Evolutionary conservation across 257 asterid genomes (phyloP).

Genomic region (Osmanthus fragrans): DNA sequence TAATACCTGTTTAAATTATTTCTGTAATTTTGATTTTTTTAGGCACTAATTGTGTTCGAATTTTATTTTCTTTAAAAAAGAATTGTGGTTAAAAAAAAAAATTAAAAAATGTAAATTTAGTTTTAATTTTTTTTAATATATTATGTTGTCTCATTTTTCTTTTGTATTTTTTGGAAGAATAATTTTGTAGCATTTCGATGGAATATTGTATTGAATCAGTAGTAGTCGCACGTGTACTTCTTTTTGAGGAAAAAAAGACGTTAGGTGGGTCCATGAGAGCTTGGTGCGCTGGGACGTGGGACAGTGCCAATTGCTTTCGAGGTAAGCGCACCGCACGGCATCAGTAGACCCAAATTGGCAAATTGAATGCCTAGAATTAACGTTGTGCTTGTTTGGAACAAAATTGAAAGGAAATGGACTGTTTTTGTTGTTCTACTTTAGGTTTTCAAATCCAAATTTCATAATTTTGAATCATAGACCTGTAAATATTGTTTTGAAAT

Average conservation of each 20-base stretch:
- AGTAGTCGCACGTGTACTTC: slow-evolving; percentile 53
- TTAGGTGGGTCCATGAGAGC: slow-evolving; percentile 32
- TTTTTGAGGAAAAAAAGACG: slow-evolving; percentile 31
- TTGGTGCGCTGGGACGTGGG: slow-evolving; percentile 16
- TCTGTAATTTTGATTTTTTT: background rate
- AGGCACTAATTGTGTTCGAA: background rate
- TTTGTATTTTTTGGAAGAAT: background rate
- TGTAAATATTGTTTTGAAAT: background rate
- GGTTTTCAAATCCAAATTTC: background rate
- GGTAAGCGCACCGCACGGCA: slow-evolving; percentile 28
- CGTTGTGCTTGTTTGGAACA: background rate
- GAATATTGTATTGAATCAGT: slow-evolving; percentile 26
- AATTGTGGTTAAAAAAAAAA: too few species aligned
- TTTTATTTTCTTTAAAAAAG: too few species aligned
- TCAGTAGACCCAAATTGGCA: background rate
- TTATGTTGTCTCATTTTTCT: background rate
- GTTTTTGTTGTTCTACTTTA: background rate
- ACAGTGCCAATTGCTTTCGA: slow-evolving; percentile 32
- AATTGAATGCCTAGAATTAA: background rate
- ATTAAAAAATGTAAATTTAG: too few species aligned
- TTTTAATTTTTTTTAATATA: background rate
- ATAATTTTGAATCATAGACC: background rate
- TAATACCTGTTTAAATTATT: slow-evolving; percentile 6
- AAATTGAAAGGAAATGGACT: background rate
- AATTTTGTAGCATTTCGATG: slow-evolving; percentile 19